A percentile compares a stretch with the other conserved stretches of the same genome.
Conservation (phyloP, 306 rosid genomes). For the Acacia acuminata region DNA sequence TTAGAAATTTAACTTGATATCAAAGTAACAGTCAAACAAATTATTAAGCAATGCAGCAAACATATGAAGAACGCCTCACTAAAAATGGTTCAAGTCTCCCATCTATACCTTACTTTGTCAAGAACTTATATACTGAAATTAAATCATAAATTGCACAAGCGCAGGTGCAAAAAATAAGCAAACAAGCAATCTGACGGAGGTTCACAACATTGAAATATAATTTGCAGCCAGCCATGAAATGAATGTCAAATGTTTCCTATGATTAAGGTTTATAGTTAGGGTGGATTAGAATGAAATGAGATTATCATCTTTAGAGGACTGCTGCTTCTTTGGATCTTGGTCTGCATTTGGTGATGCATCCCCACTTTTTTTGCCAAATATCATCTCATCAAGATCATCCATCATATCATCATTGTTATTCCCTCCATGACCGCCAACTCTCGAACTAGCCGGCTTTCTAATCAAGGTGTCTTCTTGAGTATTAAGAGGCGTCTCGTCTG, state of each 20-base stretch:
- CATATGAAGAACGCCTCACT: slow-evolving; percentile 22
- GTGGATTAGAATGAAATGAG: slow-evolving; percentile 71
- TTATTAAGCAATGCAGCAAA: not conserved
- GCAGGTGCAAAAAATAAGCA: slow-evolving; percentile 25
- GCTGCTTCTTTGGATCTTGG: slow-evolving; percentile 38
- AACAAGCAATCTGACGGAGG: slow-evolving; percentile 33
- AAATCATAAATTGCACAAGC: slow-evolving; percentile 32
- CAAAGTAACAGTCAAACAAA: not conserved
- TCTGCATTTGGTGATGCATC: slow-evolving; percentile 51
- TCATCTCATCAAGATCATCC: slow-evolving; percentile 99
- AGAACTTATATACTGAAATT: slow-evolving; percentile 37
- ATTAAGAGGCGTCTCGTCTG: slow-evolving; percentile 79
- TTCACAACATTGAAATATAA: slow-evolving; percentile 39
- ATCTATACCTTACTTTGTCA: slow-evolving; percentile 37
- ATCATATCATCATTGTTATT: slow-evolving; percentile 77
- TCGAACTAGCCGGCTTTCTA: slow-evolving; percentile 75
- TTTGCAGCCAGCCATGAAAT: slow-evolving; percentile 27
- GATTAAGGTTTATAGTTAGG: slow-evolving; percentile 19
- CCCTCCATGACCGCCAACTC: slow-evolving; percentile 52
- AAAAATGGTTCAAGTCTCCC: slow-evolving; percentile 26
- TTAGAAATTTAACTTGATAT: not conserved
- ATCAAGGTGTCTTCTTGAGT: slow-evolving; percentile 68
- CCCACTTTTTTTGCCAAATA: slow-evolving; percentile 82
- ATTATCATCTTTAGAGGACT: slow-evolving; percentile 44
- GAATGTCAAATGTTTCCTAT: not conserved